A percentile compares a stretch with the other conserved stretches of the same genome.
Conservation (phyloP, 2,329 filamentous ascomycete genomes). For the Verticillium tricorpus region DNA sequence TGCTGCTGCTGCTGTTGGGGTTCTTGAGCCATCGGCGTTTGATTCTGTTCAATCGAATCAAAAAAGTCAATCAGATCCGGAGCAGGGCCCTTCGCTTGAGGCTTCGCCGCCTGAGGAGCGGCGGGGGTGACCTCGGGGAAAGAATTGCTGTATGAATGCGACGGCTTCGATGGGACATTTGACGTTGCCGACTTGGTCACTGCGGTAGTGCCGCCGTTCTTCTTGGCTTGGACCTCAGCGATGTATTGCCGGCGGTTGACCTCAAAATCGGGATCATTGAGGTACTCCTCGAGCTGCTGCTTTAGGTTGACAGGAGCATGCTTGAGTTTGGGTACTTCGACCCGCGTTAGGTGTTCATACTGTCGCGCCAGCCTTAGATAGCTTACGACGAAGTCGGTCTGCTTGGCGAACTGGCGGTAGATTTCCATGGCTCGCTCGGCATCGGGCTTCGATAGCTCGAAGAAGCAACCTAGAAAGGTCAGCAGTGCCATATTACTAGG, state of each 20-base stretch:
- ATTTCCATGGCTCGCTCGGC: slow-evolving; percentile 88
- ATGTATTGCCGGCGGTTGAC: slow-evolving; percentile 88
- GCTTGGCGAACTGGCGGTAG: slow-evolving; percentile 85
- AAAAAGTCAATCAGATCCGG: slow-evolving; percentile 92
- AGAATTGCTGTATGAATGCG: slow-evolving; percentile 30
- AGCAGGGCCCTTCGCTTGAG: slow-evolving; percentile 58
- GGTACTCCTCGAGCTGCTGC: slow-evolving; percentile 86
- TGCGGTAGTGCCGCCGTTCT: slow-evolving; percentile 36
- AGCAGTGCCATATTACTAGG: not conserved
- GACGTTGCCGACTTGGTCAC: slow-evolving; percentile 26
- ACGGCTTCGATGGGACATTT: slow-evolving; percentile 30
- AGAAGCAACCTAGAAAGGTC: slow-evolving; percentile 72
- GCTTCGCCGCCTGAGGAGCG: slow-evolving; percentile 31
- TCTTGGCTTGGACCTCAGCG: slow-evolving; percentile 74
- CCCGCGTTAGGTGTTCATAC: slow-evolving; percentile 84
- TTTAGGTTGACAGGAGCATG: slow-evolving; percentile 92
- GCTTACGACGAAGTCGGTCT: slow-evolving; percentile 88
- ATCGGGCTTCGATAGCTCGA: slow-evolving; percentile 94
- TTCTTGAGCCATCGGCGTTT: slow-evolving; percentile 59
- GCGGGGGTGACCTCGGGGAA: slow-evolving; percentile 32
- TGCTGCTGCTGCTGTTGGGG: slow-evolving; percentile 25
- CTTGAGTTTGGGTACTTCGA: slow-evolving; percentile 95
- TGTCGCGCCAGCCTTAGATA: slow-evolving; percentile 84
- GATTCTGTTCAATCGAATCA: slow-evolving; percentile 85
- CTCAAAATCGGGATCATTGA: slow-evolving; percentile 93